Conservation (phyloP, 2,329 filamentous ascomycete species). For the Zasmidium angulare region DNA sequence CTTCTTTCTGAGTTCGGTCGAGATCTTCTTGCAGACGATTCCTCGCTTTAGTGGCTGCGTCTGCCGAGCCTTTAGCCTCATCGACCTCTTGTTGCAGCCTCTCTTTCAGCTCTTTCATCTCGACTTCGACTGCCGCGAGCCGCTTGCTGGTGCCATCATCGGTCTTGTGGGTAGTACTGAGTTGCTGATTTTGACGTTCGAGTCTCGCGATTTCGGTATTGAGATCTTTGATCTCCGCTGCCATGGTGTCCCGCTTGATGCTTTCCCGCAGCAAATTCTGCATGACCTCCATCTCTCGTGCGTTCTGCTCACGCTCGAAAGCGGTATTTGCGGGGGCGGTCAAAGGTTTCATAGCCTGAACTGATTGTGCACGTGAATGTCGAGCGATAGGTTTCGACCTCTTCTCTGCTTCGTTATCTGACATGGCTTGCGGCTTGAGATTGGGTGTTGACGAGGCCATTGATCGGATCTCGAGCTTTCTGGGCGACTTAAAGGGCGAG, state of each 20-base stretch:
- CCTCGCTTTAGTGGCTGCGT: not conserved
- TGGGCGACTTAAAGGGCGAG: slow-evolving; percentile 9
- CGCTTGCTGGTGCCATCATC: slow-evolving; percentile 20
- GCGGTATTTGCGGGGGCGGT: slow-evolving; percentile 20
- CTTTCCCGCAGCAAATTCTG: slow-evolving; percentile 30
- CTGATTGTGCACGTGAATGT: slow-evolving; percentile 26
- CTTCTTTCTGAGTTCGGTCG: slow-evolving; percentile 2
- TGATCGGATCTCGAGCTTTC: slow-evolving; percentile 29
- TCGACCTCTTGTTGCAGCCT: slow-evolving; percentile 15
- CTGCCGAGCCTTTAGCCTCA: slow-evolving; percentile 3
- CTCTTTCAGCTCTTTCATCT: slow-evolving; percentile 17
- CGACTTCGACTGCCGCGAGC: slow-evolving; percentile 8
- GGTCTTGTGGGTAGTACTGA: slow-evolving; percentile 29
- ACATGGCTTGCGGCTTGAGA: slow-evolving; percentile 24
- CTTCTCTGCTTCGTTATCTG: slow-evolving; percentile 27
- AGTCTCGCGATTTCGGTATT: slow-evolving; percentile 25
- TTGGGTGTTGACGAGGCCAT: slow-evolving; percentile 13
- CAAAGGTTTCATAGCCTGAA: slow-evolving; percentile 13
- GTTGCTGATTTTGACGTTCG: slow-evolving; percentile 21
- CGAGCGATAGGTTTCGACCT: slow-evolving; percentile 14
- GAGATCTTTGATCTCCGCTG: slow-evolving; percentile 26
- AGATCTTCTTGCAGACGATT: slow-evolving; percentile 5
- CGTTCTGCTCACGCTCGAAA: slow-evolving; percentile 22
- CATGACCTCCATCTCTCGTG: slow-evolving; percentile 31
- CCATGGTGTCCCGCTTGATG: slow-evolving; percentile 25